Evolutionary conservation across 108 stramenopile genomes (phyloP).

Genomic region (Mediolabrus comicus): DNA sequence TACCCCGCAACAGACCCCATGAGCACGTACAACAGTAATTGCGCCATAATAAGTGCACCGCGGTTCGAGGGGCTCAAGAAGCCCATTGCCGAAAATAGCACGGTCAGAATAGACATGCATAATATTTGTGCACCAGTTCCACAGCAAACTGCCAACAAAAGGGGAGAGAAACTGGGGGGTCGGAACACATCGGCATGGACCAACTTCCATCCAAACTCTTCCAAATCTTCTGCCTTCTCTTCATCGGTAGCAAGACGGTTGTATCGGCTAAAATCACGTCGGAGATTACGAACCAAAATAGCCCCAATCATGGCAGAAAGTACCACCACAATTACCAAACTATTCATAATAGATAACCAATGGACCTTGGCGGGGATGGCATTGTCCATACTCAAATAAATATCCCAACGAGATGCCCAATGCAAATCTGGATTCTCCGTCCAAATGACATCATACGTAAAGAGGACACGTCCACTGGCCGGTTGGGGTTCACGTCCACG

Average conservation of each 20-base stretch:
- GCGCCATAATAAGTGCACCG: conserved; percentile 95
- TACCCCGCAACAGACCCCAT: conserved; percentile 95
- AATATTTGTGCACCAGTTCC: conserved; percentile 93
- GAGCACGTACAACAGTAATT: conserved; percentile 93
- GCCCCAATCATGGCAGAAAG: conserved; percentile 94
- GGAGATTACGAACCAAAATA: conserved; percentile 90
- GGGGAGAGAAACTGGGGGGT: conserved; percentile 85
- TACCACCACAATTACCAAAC: conserved; percentile 92
- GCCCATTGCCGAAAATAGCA: conserved; percentile 94
- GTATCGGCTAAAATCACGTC: conserved; percentile 86
- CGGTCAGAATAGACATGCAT: conserved; percentile 84
- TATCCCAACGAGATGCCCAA: conserved; percentile 98
- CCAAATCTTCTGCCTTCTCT: conserved; percentile 93
- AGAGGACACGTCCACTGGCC: conserved; percentile 83
- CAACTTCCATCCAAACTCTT: conserved; percentile 98
- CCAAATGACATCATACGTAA: conserved; percentile 97
- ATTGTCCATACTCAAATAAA: conserved; percentile 94
- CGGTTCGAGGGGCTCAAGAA: conserved; percentile 96
- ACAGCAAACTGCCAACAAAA: conserved; percentile 82
- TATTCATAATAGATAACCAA: conserved; percentile 94
- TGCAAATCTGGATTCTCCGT: conserved; percentile 66
- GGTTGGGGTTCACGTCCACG: conserved; percentile 60
- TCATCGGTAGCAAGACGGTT: conserved; percentile 90
- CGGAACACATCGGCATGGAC: conserved; percentile 98
- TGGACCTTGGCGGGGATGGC: conserved; percentile 92